phyloP scores from a whole-genome alignment of 495 filamentous ascomycete species.

The Aspergillus wentii region DNA sequence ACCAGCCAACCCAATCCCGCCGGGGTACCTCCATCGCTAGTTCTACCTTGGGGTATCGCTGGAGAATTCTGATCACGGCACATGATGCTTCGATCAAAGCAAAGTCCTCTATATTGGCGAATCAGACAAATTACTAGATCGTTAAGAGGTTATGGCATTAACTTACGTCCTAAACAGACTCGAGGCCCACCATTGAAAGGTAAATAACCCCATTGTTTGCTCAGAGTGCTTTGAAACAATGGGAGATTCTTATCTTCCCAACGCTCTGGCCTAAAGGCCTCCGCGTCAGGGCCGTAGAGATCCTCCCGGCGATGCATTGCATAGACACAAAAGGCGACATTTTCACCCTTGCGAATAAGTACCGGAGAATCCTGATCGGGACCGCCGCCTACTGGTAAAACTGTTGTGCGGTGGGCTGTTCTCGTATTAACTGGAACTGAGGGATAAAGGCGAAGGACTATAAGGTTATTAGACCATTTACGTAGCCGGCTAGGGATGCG shows the following conservation, averaged over 20 bases:
- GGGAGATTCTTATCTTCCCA: slow-evolving; percentile 55
- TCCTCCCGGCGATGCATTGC: slow-evolving; percentile 36
- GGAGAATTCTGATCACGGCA: slow-evolving; percentile 29
- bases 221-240: slow-evolving; percentile 18
- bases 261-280: slow-evolving; percentile 59
- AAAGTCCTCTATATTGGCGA: too few species aligned
- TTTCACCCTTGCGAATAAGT: slow-evolving; percentile 52
- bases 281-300: slow-evolving; percentile 48
- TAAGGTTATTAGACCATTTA: too few species aligned
- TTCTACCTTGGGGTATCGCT: slow-evolving; percentile 22
- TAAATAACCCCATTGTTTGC: slow-evolving; percentile 55
- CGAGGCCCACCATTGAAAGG: slow-evolving; percentile 60
- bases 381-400: slow-evolving; percentile 67
- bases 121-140: too few species aligned
- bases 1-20: slow-evolving; percentile 15
- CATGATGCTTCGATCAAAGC: slow-evolving; percentile 34
- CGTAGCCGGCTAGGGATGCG: too few species aligned
- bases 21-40: slow-evolving; percentile 13
- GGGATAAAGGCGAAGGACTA: slow-evolving; percentile 62
- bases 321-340: slow-evolving; percentile 21
- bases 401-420: slow-evolving; percentile 60
- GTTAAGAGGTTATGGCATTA: too few species aligned
- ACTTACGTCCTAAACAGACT: slow-evolving; percentile 27
- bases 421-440: slow-evolving; percentile 71
- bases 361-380: slow-evolving; percentile 59